Evolutionary conservation across 208 protist genomes (phyloP).

Genomic region (Acanthamoeba royreba): DNA sequence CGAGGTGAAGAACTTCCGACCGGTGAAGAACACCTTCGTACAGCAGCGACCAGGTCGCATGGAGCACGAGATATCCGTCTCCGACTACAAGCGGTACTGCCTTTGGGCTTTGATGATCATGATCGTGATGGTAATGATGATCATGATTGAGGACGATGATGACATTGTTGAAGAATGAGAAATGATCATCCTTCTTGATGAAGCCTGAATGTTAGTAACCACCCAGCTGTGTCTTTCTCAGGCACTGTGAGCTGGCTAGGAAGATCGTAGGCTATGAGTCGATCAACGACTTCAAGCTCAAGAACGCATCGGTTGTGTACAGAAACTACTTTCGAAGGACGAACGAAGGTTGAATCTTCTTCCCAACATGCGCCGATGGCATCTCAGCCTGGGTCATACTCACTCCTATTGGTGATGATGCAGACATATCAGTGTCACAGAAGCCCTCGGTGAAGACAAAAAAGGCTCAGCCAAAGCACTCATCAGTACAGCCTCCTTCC

Average conservation of each 20-base stretch:
- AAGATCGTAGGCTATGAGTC: slow-evolving; percentile 1
- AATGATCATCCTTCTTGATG: no score
- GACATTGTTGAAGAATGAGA: no score
- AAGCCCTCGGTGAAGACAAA: neutral
- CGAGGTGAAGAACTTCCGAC: slow-evolving; percentile 18
- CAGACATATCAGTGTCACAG: neutral
- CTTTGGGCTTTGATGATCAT: neutral
- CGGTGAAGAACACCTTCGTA: neutral
- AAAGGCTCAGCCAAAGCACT: neutral
- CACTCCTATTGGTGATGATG: neutral
- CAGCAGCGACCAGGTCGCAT: neutral
- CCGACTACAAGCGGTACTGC: neutral
- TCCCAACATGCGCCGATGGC: neutral
- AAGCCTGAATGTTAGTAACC: no score
- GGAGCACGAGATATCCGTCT: neutral
- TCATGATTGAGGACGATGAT: no score
- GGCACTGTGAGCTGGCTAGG: neutral
- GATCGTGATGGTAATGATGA: neutral
- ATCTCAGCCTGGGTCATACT: neutral
- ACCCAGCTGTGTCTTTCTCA: neutral
- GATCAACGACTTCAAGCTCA: neutral
- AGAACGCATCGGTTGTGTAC: neutral
- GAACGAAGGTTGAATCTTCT: neutral
- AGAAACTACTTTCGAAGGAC: neutral
- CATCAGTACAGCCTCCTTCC: neutral